Conservation (phyloP, 345 rosid genomes). For the Aquilaria malaccensis region DNA sequence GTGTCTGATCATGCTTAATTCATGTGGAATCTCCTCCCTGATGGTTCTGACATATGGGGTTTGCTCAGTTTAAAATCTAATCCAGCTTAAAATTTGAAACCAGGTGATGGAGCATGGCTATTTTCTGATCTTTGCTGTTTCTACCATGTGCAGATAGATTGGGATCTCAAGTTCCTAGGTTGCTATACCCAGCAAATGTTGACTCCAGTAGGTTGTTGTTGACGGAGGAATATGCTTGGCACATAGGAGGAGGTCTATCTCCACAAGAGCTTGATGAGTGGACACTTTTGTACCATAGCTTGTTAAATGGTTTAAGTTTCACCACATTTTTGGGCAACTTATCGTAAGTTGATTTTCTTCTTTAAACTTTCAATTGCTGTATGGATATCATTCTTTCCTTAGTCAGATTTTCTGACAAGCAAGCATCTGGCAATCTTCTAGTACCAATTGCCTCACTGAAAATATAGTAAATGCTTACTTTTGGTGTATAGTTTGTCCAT, state of each 20-base stretch:
- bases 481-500: too few relatives aligned
- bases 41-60: too few relatives aligned
- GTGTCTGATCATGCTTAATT: too few relatives aligned
- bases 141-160: slow-evolving; percentile 35
- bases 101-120: too few relatives aligned
- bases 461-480: too few relatives aligned
- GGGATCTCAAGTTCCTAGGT: slow-evolving; percentile 63
- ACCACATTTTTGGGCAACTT: slow-evolving; percentile 74
- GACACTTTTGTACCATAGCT: slow-evolving; percentile 83
- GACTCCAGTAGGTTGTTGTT: slow-evolving; percentile 39
- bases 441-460: too few relatives aligned
- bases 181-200: slow-evolving; percentile 38
- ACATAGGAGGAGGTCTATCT: slow-evolving; percentile 85
- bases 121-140: neutral
- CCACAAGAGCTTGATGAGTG: slow-evolving; percentile 70
- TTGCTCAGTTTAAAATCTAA: too few relatives aligned
- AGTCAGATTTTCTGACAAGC: too few relatives aligned
- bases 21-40: too few relatives aligned
- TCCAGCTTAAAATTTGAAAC: too few relatives aligned
- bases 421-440: too few relatives aligned
- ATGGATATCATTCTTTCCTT: neutral
- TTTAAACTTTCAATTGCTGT: slow-evolving; percentile 1
- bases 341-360: slow-evolving; percentile 40
- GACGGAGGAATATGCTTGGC: slow-evolving; percentile 85
- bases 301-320: slow-evolving; percentile 72